Base-by-base conservation (phyloP, 257 asterid genomes). In the Scutellaria baicalensis region DNA sequence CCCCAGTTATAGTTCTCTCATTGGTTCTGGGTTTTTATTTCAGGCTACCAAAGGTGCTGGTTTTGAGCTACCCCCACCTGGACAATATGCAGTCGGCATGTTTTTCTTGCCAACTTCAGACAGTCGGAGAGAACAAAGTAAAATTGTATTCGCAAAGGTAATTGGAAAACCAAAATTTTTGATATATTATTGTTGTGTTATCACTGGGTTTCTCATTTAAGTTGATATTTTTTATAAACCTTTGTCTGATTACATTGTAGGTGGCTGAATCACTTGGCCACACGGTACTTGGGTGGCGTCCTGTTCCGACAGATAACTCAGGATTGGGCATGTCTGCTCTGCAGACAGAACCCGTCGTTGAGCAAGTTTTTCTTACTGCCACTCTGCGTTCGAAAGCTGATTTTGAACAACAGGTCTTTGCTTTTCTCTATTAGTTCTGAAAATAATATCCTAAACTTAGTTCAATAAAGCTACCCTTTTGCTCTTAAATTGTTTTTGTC, bases 201-300 rank as follows among this genome's bases (percentile, higher is more conserved):
- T 43, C 21, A 9, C 52, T 9, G 36, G 2, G 54, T 68, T 56
- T 48, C 48, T 20, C n/a, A 9, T 64, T 51, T 9, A 9, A 27
- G 17, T 23, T 36, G 55, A 60, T 12, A 33, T 21, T 50, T 61
- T 47, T 75, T 47, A 23, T 50, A 47, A 51, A 61, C 75, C 13
- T 44, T 45, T 36, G 56, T 65, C 59, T 45, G 47, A 45, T 54
- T 56, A 36, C 55, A 66, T 33, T 66, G 48, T 68, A 94, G 99
- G 98, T 94, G 54, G 99, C 99, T 59, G 98, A 94, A 79, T 91
- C 97, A 5, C 99, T 94, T 58, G 99, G 99, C 40, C 99, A 94
- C 75, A 80, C 89, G 1, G 98, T 94, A 51, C 96, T 94, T 68
- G 97, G 98, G 58, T 94, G 99, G 99, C 87, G 99, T 73, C 64